Conservation (phyloP, 2,329 filamentous ascomycete genomes). For the Diaporthe ampelina region DNA sequence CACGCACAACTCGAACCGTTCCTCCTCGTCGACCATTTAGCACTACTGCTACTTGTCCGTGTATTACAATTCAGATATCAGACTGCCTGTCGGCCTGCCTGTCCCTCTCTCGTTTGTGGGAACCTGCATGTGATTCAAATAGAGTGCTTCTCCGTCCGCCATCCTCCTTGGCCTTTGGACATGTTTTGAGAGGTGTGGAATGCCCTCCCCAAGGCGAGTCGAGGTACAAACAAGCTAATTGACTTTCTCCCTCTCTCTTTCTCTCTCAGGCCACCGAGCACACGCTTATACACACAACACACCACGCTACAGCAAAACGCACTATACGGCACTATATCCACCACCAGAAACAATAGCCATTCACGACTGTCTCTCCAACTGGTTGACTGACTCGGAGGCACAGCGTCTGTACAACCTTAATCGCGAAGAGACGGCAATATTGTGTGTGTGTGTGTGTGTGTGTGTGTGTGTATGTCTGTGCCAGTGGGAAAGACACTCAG, state of each 20-base stretch:
- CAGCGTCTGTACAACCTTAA: conserved; percentile 7
- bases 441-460: neutral
- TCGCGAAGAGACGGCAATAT: neutral
- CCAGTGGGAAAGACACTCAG: neutral
- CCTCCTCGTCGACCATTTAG: neutral
- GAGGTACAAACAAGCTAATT: conserved; percentile 21
- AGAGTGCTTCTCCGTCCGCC: neutral
- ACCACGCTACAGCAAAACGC: neutral
- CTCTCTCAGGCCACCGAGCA: conserved; percentile 7
- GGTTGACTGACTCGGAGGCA: conserved; percentile 12
- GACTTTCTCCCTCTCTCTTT: conserved; percentile 9
- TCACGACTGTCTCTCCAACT: neutral
- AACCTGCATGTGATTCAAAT: neutral
- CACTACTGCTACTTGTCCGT: neutral
- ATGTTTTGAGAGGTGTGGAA: conserved; percentile 25
- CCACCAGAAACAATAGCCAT: conserved; percentile 12
- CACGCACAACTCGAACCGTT: neutral
- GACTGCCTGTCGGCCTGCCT: neutral
- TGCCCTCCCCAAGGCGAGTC: conserved; percentile 10
- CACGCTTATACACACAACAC: neutral
- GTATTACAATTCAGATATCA: neutral
- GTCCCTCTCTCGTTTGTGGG: neutral
- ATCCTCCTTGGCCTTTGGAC: conserved; percentile 19
- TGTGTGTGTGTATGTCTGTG: neutral
- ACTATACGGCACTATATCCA: conserved; percentile 11